Evolutionary conservation across 2,329 filamentous ascomycete species (phyloP).

Genomic region (Hirsutella rhossiliensis): DNA sequence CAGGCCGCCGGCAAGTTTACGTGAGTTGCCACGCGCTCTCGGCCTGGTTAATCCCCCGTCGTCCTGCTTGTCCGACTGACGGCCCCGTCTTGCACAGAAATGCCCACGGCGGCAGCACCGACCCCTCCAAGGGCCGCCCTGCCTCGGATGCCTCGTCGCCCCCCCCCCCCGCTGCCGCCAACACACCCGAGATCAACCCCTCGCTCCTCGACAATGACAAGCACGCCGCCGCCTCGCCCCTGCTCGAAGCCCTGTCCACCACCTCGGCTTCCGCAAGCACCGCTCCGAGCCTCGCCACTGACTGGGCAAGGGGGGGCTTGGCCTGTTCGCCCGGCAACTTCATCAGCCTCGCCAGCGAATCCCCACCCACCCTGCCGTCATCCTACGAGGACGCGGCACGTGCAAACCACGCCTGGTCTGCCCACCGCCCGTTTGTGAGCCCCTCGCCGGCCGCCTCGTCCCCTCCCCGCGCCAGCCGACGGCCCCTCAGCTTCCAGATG

Average conservation of each 20-base stretch:
- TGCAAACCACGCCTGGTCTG: conserved; percentile 31
- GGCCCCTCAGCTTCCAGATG: conserved; percentile 44
- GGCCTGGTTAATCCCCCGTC: conserved; percentile 3
- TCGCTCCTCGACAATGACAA: conserved; percentile 29
- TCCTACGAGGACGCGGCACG: conserved; percentile 36
- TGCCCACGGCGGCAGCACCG: conserved; percentile 15
- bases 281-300: conserved; percentile 32
- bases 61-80: conserved; percentile 15
- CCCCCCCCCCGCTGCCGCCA: conserved; percentile 22
- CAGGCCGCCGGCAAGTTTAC: conserved; percentile 38
- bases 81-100: conserved; percentile 6
- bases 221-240: conserved; percentile 28
- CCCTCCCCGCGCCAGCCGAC: conserved; percentile 22
- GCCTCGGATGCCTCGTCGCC: conserved; percentile 32
- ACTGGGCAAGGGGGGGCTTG: conserved; percentile 29
- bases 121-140: conserved; percentile 21
- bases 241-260: conserved; percentile 34
- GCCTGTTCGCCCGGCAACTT: conserved; percentile 41
- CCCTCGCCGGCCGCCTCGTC: conserved; percentile 31
- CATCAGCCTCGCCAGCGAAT: conserved; percentile 38
- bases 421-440: conserved; percentile 31
- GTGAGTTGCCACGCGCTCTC: conserved; percentile 23
- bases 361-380: conserved; percentile 39
- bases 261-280: conserved; percentile 36
- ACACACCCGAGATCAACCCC: conserved; percentile 33